Evolutionary conservation across 2,329 filamentous ascomycete genomes (phyloP), one percentile per base, ranked within the genome.

Genomic region (Truncatella angustata): DNA sequence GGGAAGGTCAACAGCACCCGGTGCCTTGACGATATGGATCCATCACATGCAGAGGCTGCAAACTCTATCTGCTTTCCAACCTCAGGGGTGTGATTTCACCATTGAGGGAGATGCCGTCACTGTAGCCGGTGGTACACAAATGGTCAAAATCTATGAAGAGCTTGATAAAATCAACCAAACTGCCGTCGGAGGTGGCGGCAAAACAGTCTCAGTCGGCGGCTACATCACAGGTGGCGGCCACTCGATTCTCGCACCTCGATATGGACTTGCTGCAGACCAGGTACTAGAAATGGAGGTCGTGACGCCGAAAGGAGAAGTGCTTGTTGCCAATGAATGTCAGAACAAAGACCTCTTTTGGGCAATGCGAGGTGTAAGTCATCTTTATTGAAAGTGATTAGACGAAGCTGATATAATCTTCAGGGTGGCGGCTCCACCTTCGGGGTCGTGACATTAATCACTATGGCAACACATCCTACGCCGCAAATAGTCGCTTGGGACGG

Each of bases 201-300:
- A 21, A 26, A 77, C 72, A 0, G 78, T 83, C 5, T 53, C 80
- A 5, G 74, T 75, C 0, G 81, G 81, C 11, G 81, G 81, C 1
- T 85, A 78, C 56, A 73, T 67, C 0, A 75, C 79, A 60, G 80
- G 79, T 1, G 81, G 78, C n/a, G 81, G 81, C 0, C 79, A 83
- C 57, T 73, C 70, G 0, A 63, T 72, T 0, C 64, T 84, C 1
- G 63, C 61, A 4, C 73, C 73, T 2, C 62, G 59, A 5, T 76
- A 75, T 44, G 81, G 81, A 2, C 64, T 84, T 4, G 76, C 60
- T 3, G 79, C 79, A 1, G 81, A 84, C 57, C 73, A 83, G 43
- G 71, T 75, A 0, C 65, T 84, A 1, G 68, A 74, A 49, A 76
- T 67, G 57, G 70, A 79, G 52, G 73, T 81, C 2, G 70, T 84